Conservation (phyloP, 306 rosid genomes). For the Fragaria nilgerrensis region DNA sequence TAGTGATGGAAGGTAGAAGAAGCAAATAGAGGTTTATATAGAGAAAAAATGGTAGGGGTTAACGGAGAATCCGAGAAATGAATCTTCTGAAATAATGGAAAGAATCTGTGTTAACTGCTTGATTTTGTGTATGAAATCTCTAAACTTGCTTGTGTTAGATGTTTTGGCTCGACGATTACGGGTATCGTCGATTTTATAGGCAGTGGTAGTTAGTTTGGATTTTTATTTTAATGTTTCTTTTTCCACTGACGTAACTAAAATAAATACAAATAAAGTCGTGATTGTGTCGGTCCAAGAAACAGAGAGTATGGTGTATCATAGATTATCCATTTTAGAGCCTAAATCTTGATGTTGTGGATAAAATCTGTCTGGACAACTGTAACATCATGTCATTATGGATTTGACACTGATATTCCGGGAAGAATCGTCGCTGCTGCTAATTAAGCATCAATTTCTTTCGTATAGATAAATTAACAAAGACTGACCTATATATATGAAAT, state of each 20-base stretch:
- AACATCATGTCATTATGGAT: background rate
- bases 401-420: background rate
- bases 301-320: background rate
- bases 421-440: background rate
- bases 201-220: background rate
- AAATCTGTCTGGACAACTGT: background rate
- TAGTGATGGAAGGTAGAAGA: slow-evolving; percentile 19
- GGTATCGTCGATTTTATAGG: background rate
- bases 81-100: background rate
- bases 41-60: background rate
- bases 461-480: background rate
- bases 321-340: background rate
- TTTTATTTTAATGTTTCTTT: background rate
- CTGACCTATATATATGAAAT: too few relatives aligned
- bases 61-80: slow-evolving; percentile 7
- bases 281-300: background rate
- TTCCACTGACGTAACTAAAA: background rate
- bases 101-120: slow-evolving; percentile 9
- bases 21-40: slow-evolving; percentile 20
- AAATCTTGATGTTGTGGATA: background rate
- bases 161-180: background rate
- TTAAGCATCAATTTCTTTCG: background rate
- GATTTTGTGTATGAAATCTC: slow-evolving; percentile 12
- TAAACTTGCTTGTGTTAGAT: background rate
- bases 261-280: background rate